Evolutionary conservation across 2,329 filamentous ascomycete genomes (phyloP), one percentile per base, ranked within the genome.

Genomic region (Colletotrichum viniferum): DNA sequence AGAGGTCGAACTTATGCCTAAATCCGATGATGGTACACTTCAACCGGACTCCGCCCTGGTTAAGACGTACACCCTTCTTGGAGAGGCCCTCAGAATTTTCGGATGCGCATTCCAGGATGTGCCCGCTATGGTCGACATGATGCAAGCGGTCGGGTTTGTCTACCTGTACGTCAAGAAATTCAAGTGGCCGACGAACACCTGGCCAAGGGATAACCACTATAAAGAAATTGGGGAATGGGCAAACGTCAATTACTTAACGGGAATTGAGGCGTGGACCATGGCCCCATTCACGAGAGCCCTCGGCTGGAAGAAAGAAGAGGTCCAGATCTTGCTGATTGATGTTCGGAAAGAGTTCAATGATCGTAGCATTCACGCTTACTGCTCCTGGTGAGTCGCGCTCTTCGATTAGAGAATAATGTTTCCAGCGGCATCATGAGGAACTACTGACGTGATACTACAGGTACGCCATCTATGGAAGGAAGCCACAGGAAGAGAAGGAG

Each of bases 391-490:
- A n/a, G 38, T 43, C 1, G 36, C 14, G 7, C 14, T 8, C 34
- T 7, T 36, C 14, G 6, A 8, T 36, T 1, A 6, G 34, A 16
- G 14, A 43, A 18, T 7, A 4, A 5, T 9, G 16, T 43, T 18
- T 18, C 16, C 7, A 18, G 36, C 4, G 36, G 7, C 7, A 10
- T 5, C 16, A 0, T n/a, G 43, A 48, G 43, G 18, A 48, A 3
- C 10, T 0, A 21, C 43, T 48, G n/a, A 48, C n/a, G 43, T 21
- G 43, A 0, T 48, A 0, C 1, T 7, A 4, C 0, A 48, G 43
- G 43, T 48, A 48, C 43, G 43, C 43, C 0, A 48, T 48, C 43
- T 48, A 48, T 1, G 43, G 43, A 48, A 48, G 2, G 38, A 48
- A 48, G 3, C 38, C 38, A 7, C 5, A 48, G 18, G 38, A 0